These are phyloP conservation scores for Myxozyma nipponensis DNA, from an alignment of 805 yeast species.

Conservation along the genomic window DNA sequence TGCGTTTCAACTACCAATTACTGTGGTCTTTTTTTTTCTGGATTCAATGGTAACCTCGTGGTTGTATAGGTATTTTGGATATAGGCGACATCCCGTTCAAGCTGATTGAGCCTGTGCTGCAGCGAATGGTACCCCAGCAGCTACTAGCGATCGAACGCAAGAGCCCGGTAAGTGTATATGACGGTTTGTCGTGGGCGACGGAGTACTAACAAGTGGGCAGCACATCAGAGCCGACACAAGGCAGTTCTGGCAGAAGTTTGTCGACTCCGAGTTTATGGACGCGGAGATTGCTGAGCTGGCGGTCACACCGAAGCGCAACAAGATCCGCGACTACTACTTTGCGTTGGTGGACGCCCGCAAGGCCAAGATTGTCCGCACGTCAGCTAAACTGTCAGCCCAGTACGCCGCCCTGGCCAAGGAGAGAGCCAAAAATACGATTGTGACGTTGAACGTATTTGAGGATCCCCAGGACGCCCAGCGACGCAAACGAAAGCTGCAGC, in stretches of 20 bases:
- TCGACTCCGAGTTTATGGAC: slow-evolving; percentile 36
- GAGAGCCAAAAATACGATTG: slow-evolving; percentile 12
- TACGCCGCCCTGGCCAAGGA: slow-evolving; percentile 15
- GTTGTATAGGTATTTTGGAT: slow-evolving; percentile 38
- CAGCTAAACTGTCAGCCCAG: slow-evolving; percentile 18
- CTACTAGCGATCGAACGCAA: slow-evolving; percentile 27
- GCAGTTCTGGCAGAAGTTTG: slow-evolving; percentile 36
- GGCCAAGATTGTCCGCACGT: slow-evolving; percentile 9
- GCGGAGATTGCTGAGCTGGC: slow-evolving; percentile 22
- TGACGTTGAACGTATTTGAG: slow-evolving; percentile 14
- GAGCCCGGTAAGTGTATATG: slow-evolving; percentile 24
- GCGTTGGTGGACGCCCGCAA: slow-evolving; percentile 37
- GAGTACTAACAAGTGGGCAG: background rate
- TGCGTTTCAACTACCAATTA: too few relatives aligned
- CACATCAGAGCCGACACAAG: slow-evolving; percentile 34
- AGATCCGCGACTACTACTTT: slow-evolving; percentile 32
- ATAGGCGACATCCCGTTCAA: slow-evolving; percentile 41
- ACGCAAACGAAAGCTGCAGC: slow-evolving; percentile 2
- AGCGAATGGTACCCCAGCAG: slow-evolving; percentile 35
- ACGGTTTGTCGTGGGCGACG: too few relatives aligned
- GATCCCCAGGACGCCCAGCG: slow-evolving; percentile 9
- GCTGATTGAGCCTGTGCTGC: slow-evolving; percentile 38
- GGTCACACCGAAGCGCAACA: slow-evolving; percentile 33
- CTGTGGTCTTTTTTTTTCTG: too few relatives aligned
- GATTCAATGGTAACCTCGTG: too few relatives aligned